Base-by-base conservation (phyloP, 352 stramenopile species). In the Globisporangium emineosum region DNA sequence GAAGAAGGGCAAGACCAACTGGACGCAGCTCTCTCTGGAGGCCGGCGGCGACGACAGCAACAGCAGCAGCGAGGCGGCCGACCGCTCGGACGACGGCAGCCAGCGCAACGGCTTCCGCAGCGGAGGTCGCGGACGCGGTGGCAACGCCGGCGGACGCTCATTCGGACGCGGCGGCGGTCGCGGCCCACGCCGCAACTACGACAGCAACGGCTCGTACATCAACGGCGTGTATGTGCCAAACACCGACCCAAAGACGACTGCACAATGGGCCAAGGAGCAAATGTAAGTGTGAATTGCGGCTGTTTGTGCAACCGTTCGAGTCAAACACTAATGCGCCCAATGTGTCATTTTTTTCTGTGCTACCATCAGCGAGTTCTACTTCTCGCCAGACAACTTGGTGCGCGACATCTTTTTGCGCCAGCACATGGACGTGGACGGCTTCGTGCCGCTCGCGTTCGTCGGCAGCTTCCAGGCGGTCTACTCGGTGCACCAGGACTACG, bases 401-500 rank as follows among this genome's bases (percentile, higher is more conserved):
- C 83, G 81, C 23, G 86, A 95, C 65, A 93, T 91, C 55, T 93
- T 95, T 61, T 54, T 93, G 58, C 84, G 86, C 63, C 83, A 90
- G 65, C 80, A 93, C 76, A 94, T 96, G 83, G 89, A 95, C 64
- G 76, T 92, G 13, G 85, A 96, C 47, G 89, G 88, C 61, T 97
- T 84, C 70, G 88, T 97, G 57, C 89, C 89, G 17, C 69, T 97
- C 33, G 88, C 89, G 32, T 96, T 97, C 57, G 87, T 97, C 12
- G 89, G 86, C 57, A 94, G 86, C 66, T 97, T 96, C 69, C 88
- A 94, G 72, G 86, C 87, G 17, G 88, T 96, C 37, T 95, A 84
- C 59, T 81, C 86, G 19, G 77, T 90, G 61, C 88, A 94, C 70
- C 83, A 93, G 69, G 86, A 95, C 74, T 94, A 96, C 66, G 56